Evolutionary conservation across 495 filamentous ascomycete species (phyloP).

Genomic region (Penicillium waksmanii): DNA sequence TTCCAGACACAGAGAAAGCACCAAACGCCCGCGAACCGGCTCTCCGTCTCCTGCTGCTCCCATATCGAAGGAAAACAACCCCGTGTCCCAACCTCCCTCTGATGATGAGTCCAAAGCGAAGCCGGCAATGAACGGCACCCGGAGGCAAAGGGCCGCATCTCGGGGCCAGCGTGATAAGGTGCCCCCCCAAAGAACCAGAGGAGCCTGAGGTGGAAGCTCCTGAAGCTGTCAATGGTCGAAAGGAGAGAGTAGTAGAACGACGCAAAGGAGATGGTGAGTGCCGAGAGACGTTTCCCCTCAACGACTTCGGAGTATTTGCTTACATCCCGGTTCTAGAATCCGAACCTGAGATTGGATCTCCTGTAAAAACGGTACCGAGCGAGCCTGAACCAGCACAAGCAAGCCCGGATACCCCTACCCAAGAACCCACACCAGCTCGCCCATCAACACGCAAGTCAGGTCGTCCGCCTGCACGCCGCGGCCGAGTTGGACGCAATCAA

Average conservation of each 20-base stretch:
- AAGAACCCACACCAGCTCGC: slow-evolving; percentile 44
- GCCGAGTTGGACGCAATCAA: slow-evolving; percentile 81
- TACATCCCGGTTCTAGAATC: slow-evolving; percentile 32
- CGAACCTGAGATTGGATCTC: slow-evolving; percentile 43
- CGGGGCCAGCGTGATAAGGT: slow-evolving; percentile 76
- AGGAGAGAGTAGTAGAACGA: slow-evolving; percentile 72
- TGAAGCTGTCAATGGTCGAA: slow-evolving; percentile 74
- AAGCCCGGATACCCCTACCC: slow-evolving; percentile 58
- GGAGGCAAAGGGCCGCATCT: slow-evolving; percentile 67
- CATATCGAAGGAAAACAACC: slow-evolving; percentile 49
- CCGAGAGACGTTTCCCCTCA: background rate
- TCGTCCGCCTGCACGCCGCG: slow-evolving; percentile 63
- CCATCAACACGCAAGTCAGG: slow-evolving; percentile 68
- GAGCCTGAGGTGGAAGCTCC: slow-evolving; percentile 68
- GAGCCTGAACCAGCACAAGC: slow-evolving; percentile 50
- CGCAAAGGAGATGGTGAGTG: slow-evolving; percentile 75
- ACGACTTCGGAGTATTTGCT: slow-evolving; percentile 10
- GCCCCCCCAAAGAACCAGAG: slow-evolving; percentile 57
- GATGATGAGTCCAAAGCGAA: slow-evolving; percentile 66
- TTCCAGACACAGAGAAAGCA: slow-evolving; percentile 55
- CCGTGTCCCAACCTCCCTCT: slow-evolving; percentile 60
- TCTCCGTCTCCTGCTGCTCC: slow-evolving; percentile 72
- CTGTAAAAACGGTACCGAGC: slow-evolving; percentile 41
- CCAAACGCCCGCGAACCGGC: slow-evolving; percentile 73
- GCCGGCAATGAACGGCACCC: slow-evolving; percentile 52